These are phyloP conservation scores for Neofusicoccum sp. DNA, from an alignment of 2,329 filamentous ascomycete species.

Conservation along the genomic window DNA sequence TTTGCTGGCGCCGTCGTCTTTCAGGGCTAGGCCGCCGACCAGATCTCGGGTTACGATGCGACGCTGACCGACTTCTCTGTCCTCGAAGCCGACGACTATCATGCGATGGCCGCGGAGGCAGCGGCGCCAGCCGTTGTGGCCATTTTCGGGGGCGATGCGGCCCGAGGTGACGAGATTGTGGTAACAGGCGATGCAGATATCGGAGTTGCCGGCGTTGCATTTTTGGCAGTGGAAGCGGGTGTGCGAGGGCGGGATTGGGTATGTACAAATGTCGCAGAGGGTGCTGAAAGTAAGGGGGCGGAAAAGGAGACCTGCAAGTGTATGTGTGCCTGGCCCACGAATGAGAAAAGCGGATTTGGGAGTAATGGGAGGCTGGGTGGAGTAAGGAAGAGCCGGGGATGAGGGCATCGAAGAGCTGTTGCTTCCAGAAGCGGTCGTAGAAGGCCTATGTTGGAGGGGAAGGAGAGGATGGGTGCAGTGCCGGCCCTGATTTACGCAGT, in stretches of 20 bases:
- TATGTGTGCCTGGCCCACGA: constrained; percentile 31
- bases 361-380: constrained; percentile 25
- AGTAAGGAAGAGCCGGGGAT: constrained; percentile 34
- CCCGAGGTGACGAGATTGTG: constrained; percentile 60
- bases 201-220: constrained; percentile 80
- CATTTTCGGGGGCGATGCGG: constrained; percentile 72
- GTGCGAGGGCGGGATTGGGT: constrained; percentile 66
- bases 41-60: constrained; percentile 68
- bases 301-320: constrained; percentile 48
- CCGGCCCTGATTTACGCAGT: constrained; percentile 77
- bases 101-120: constrained; percentile 81
- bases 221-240: constrained; percentile 76
- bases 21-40: constrained; percentile 72
- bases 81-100: constrained; percentile 74
- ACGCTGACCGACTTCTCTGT: constrained; percentile 64
- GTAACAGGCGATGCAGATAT: constrained; percentile 81
- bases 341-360: constrained; percentile 34
- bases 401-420: constrained; percentile 22
- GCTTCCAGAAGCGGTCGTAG: background rate
- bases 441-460: constrained; percentile 63
- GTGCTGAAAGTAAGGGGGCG: constrained; percentile 70
- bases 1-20: constrained; percentile 52
- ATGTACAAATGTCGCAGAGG: constrained; percentile 74
- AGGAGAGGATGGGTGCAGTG: constrained; percentile 81
- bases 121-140: constrained; percentile 76